Conservation (phyloP, 305 asterid genomes). For the Fraxinus velutina region DNA sequence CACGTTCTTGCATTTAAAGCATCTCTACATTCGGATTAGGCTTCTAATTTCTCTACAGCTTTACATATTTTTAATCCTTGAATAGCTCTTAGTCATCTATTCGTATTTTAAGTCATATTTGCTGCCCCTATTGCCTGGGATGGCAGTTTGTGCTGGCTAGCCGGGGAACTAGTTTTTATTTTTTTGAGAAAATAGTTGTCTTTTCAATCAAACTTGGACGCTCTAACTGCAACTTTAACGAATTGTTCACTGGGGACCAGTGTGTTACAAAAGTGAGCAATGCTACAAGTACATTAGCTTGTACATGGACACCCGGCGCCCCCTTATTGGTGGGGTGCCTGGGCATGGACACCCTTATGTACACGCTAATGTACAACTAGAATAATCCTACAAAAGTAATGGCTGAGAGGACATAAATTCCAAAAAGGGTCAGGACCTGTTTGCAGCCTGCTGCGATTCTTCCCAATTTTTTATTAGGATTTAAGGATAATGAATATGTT, state of each 20-base stretch:
- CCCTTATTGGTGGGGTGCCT: no score
- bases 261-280: not conserved
- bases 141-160: not conserved
- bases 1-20: not conserved
- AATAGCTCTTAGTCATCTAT: not conserved
- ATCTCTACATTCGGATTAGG: not conserved
- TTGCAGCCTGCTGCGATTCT: not conserved
- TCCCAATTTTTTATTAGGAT: not conserved
- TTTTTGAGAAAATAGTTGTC: not conserved
- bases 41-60: not conserved
- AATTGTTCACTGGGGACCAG: not conserved
- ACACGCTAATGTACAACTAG: no score
- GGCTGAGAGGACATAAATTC: not conserved
- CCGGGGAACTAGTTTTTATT: not conserved
- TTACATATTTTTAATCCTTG: not conserved
- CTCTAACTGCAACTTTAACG: not conserved
- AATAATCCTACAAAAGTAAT: not conserved
- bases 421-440: not conserved
- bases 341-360: no score
- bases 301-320: no score
- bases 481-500: not conserved
- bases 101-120: not conserved
- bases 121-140: not conserved
- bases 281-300: no score
- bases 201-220: not conserved